A percentile compares a stretch with the other conserved stretches of the same genome.
These are phyloP conservation scores for Jaltomata sinuosa DNA, from an alignment of 257 asterid genomes.

Conservation along the genomic window DNA sequence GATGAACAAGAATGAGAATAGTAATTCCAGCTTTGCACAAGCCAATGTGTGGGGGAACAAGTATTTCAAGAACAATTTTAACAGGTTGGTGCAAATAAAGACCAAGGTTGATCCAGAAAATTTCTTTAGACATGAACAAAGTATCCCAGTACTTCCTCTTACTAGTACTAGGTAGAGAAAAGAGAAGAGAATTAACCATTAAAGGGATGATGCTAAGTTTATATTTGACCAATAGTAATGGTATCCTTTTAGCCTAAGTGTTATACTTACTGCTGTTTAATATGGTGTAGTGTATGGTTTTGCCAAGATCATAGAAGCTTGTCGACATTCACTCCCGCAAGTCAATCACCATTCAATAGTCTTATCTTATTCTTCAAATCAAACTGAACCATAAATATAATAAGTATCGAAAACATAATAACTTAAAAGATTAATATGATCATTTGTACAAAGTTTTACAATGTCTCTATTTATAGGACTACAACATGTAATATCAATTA, in stretches of 20 bases:
- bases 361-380: too few species aligned
- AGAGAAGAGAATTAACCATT: not conserved
- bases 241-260: not conserved
- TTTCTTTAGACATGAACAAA: not conserved
- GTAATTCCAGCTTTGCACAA: not conserved
- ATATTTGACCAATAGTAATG: not conserved
- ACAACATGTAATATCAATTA: too few species aligned
- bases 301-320: not conserved
- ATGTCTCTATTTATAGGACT: too few species aligned
- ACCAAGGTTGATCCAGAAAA: not conserved
- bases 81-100: not conserved
- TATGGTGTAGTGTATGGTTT: not conserved
- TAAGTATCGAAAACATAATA: too few species aligned
- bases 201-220: not conserved
- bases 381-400: too few species aligned
- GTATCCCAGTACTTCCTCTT: not conserved
- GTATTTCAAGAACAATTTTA: not conserved
- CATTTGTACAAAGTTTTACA: too few species aligned
- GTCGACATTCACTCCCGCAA: too few species aligned
- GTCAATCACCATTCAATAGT: too few species aligned
- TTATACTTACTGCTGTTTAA: not conserved
- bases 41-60: not conserved
- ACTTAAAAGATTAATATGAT: too few species aligned
- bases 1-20: not conserved
- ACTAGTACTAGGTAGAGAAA: not conserved